Conservation (phyloP, 805 yeast genomes). For the Starmera pachycereana region DNA sequence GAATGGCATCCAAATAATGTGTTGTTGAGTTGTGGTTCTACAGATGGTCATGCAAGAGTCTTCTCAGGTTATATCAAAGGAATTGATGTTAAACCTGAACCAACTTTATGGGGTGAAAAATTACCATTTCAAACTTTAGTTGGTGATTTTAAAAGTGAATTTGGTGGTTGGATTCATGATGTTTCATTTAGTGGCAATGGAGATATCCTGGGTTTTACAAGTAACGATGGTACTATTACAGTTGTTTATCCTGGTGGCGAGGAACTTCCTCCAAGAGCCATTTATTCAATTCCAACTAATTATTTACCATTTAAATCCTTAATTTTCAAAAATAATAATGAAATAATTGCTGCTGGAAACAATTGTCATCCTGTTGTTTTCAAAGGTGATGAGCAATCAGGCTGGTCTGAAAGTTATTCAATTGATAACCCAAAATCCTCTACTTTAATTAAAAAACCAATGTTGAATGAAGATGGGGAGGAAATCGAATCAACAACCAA, state of each 20-base stretch:
- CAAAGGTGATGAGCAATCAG: constrained; percentile 45
- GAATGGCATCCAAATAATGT: constrained; percentile 95
- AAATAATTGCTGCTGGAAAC: constrained; percentile 82
- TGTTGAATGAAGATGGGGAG: constrained; percentile 32
- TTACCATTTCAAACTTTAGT: constrained; percentile 89
- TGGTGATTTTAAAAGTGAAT: constrained; percentile 64
- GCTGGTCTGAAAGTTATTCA: constrained; percentile 50
- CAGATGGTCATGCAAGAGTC: constrained; percentile 88
- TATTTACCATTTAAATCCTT: constrained; percentile 75
- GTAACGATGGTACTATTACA: constrained; percentile 80
- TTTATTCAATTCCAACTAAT: constrained; percentile 49
- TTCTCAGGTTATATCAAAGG: constrained; percentile 86
- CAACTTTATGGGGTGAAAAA: constrained; percentile 88
- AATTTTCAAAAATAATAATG: constrained; percentile 54
- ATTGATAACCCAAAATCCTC: constrained; percentile 31
- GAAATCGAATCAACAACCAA: constrained; percentile 37
- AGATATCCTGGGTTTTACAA: constrained; percentile 65
- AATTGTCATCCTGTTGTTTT: constrained; percentile 86
- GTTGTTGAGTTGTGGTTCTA: constrained; percentile 79
- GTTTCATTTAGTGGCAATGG: constrained; percentile 78
- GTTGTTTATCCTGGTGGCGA: constrained; percentile 69
- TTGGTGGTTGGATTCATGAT: constrained; percentile 88
- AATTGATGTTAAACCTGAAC: constrained; percentile 70
- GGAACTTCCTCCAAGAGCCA: constrained; percentile 53
- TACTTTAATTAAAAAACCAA: constrained; percentile 25